Base-by-base conservation (phyloP, 2,329 filamentous ascomycete species). In the Colletotrichum sublineola region DNA sequence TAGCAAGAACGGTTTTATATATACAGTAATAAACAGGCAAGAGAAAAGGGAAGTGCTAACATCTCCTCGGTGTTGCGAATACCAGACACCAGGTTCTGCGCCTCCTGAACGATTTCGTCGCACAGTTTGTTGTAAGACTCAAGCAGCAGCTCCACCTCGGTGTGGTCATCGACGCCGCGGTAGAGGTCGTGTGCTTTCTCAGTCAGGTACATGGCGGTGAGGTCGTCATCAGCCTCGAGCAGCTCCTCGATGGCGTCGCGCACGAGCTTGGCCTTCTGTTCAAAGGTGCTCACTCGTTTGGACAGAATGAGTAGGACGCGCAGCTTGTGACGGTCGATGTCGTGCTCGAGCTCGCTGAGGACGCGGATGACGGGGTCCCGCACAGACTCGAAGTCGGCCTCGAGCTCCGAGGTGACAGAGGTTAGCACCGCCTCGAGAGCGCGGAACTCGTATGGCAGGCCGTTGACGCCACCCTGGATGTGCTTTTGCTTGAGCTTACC, bases 41-140 rank as follows among this genome's bases (percentile, higher is more conserved):
- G 15, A 14, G n/a, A 62, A 38, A 31, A 1, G 29, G 18, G 20
- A 52, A 46, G 9, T 18, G 83, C 92, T 84, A 87, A 97, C 94
- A 99, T 97, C 84, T 99, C 96, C 83, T 99, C 96, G 0, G 96
- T 99, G 82, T 98, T 99, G 77, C 96, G 90, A 80, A 99, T 99
- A 76, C 94, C 95, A 12, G 93, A 96, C 68, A 98, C 95, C 76
- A 98, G 83, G 82, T 97, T 98, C 74, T 94, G 93, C 20, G 95
- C 94, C 74, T 97, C 94, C 82, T 99, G 96, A 11, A 98, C 96
- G 77, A 98, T 98, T 85, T 99, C 96, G 80, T 99, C 96, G 76
- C 95, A 96, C 53, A 99, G 92, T 82, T 98, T 98, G 82, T 98
- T 94, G 81, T 99, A 99, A 3, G 95, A 97, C 81, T 99, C 96